phyloP scores from a whole-genome alignment of 1,139 yeast species.

The Pichia sp. region DNA sequence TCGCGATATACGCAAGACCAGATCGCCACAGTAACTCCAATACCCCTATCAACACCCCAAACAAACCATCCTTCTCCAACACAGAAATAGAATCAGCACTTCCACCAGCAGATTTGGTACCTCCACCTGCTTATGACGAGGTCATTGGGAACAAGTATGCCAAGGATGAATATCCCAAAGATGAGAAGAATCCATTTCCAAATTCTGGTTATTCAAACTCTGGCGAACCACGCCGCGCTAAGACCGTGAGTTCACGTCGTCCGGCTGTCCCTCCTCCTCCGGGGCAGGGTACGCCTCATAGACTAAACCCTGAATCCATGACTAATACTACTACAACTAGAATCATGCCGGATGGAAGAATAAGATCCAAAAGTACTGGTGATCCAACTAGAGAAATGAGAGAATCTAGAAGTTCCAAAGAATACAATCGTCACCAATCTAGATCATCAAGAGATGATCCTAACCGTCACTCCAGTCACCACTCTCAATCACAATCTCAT shows the following conservation, averaged over 20 bases:
- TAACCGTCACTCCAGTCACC: slow-evolving; percentile 4
- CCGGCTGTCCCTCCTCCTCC: slow-evolving; percentile 10
- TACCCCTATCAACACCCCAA: slow-evolving; percentile 6
- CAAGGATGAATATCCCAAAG: slow-evolving; percentile 43
- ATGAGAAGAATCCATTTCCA: slow-evolving; percentile 34
- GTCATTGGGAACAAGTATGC: slow-evolving; percentile 46
- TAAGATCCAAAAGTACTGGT: slow-evolving; percentile 26
- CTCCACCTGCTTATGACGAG: slow-evolving; percentile 68
- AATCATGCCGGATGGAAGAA: slow-evolving; percentile 24
- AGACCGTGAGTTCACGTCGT: slow-evolving; percentile 11
- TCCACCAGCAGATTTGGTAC: slow-evolving; percentile 10
- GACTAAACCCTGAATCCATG: slow-evolving; percentile 17
- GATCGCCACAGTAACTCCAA: slow-evolving; percentile 10
- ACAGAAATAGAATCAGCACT: too few relatives aligned
- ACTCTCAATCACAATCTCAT: slow-evolving; percentile 3
- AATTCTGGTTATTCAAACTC: slow-evolving; percentile 2
- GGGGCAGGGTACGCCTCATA: slow-evolving; percentile 1
- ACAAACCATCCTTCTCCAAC: slow-evolving; percentile 2
- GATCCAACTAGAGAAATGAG: slow-evolving; percentile 12
- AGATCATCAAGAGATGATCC: not conserved
- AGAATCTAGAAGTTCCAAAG: not conserved
- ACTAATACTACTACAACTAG: slow-evolving; percentile 21
- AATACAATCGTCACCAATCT: not conserved
- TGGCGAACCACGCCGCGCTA: slow-evolving; percentile 12
- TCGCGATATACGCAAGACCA: slow-evolving; percentile 8